These are phyloP conservation scores for Suillus discolor DNA, from an alignment of 768 basidiomycete species.

Conservation along the genomic window DNA sequence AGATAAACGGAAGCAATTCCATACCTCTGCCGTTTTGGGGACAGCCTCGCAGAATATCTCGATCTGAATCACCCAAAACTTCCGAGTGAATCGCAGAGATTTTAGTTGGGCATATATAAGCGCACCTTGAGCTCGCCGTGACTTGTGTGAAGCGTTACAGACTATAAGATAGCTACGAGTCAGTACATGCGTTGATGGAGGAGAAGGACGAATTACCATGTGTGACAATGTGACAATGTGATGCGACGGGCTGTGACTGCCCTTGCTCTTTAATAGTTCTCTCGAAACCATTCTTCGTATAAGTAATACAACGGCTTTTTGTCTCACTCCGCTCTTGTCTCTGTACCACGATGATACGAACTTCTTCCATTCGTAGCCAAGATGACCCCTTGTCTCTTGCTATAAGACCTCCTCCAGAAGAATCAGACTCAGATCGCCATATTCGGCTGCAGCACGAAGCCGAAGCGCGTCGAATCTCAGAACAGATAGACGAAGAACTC, in stretches of 20 bases:
- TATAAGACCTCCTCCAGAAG: conserved; percentile 62
- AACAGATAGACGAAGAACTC: conserved; percentile 82
- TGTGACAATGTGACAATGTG: conserved; percentile 9
- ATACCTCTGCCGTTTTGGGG: conserved; percentile 93
- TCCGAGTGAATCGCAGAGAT: neutral
- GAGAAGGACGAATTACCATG: conserved; percentile 28
- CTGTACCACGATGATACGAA: conserved; percentile 55
- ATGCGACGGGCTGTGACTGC: conserved; percentile 27
- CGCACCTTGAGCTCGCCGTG: conserved; percentile 92
- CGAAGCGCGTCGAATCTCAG: conserved; percentile 75
- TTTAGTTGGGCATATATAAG: conserved; percentile 1
- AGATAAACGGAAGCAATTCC: conserved; percentile 4
- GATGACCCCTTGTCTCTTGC: conserved; percentile 77
- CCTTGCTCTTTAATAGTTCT: conserved; percentile 17
- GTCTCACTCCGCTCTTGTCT: conserved; percentile 28
- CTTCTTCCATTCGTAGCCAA: conserved; percentile 71
- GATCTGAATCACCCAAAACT: conserved; percentile 52
- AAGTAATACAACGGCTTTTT: conserved; percentile 17
- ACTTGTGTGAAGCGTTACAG: conserved; percentile 93
- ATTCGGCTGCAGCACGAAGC: conserved; percentile 65
- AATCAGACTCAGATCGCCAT: conserved; percentile 67
- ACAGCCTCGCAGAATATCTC: conserved; percentile 98
- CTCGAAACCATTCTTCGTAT: neutral
- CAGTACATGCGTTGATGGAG: conserved; percentile 26
- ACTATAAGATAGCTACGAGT: conserved; percentile 46